phyloP scores from a whole-genome alignment of 331 rosid genomes.

The Cydonia oblonga region DNA sequence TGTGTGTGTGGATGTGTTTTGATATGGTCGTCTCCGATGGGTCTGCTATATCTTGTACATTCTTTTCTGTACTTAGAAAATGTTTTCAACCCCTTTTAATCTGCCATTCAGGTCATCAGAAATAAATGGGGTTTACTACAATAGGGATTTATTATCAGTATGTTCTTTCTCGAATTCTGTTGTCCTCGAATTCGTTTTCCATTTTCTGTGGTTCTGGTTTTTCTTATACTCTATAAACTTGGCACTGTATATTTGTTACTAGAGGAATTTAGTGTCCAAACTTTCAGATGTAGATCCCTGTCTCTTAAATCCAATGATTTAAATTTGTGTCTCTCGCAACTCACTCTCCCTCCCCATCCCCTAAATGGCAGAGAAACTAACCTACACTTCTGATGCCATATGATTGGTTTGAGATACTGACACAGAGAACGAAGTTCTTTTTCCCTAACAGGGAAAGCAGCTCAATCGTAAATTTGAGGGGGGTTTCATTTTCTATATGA shows the following conservation, averaged over 20 bases:
- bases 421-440: too few relatives aligned
- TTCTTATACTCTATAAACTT: constrained; percentile 7
- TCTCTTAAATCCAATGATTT: background rate
- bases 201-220: constrained; percentile 21
- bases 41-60: constrained; percentile 46
- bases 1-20: constrained; percentile 50
- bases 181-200: constrained; percentile 22
- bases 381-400: too few relatives aligned
- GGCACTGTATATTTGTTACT: constrained; percentile 14
- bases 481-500: background rate
- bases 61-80: constrained; percentile 86
- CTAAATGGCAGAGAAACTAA: background rate
- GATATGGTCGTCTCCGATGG: constrained; percentile 39
- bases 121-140: constrained; percentile 61
- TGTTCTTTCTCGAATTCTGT: constrained; percentile 21
- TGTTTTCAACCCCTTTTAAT: constrained; percentile 24
- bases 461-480: constrained; percentile 7
- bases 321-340: background rate
- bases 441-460: background rate
- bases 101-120: constrained; percentile 32
- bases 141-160: constrained; percentile 27
- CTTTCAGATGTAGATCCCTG: background rate
- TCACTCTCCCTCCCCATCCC: background rate
- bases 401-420: background rate
- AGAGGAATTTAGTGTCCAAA: constrained; percentile 1